These are phyloP conservation scores for Backusella parvicylindrica DNA, from an alignment of 192 early-diverging fungal species.

Conservation along the genomic window DNA sequence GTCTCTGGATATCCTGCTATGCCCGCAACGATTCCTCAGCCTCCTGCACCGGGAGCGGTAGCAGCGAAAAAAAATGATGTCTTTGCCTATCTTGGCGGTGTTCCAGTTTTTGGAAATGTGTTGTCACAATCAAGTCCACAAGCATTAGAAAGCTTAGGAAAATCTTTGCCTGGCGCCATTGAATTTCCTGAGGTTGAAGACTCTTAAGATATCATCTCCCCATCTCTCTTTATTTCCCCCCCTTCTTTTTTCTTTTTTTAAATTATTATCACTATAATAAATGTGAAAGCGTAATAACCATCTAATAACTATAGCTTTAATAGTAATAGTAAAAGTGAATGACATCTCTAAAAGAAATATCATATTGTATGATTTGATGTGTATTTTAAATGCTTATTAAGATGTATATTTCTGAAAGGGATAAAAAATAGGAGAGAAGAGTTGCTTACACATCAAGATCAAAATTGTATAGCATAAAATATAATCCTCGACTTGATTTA, in stretches of 20 bases:
- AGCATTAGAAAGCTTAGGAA: not conserved
- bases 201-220: not conserved
- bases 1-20: not conserved
- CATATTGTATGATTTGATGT: too few species aligned
- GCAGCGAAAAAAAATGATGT: not conserved
- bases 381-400: too few species aligned
- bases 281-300: too few species aligned
- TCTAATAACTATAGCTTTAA: too few species aligned
- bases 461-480: too few species aligned
- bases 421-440: too few species aligned
- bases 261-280: not conserved
- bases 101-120: not conserved
- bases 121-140: not conserved
- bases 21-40: not conserved
- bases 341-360: too few species aligned
- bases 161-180: not conserved
- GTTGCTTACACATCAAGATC: too few species aligned
- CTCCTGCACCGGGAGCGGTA: not conserved
- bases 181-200: not conserved
- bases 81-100: not conserved
- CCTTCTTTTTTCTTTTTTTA: not conserved
- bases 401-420: too few species aligned
- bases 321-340: too few species aligned
- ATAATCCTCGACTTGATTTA: too few species aligned
- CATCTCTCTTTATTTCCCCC: too few species aligned